phyloP scores from a whole-genome alignment of 495 filamentous ascomycete species.

The Aspergillus bridgeri region DNA sequence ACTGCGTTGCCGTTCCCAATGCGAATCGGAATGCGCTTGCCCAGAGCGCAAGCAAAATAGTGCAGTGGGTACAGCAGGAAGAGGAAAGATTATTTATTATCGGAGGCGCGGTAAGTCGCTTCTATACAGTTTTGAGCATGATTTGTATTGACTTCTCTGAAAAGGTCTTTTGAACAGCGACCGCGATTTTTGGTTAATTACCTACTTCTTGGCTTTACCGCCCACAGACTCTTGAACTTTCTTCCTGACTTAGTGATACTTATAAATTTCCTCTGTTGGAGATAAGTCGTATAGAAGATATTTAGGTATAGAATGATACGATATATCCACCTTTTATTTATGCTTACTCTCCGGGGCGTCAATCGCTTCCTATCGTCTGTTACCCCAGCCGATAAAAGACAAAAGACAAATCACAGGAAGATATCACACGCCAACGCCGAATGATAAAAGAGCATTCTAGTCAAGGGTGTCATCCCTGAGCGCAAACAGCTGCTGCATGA shows the following conservation, averaged over 20 bases:
- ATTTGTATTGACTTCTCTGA: neutral
- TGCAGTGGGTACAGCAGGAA: conserved; percentile 84
- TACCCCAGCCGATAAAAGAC: too few relatives aligned
- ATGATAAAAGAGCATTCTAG: conserved; percentile 28
- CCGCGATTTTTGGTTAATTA: neutral
- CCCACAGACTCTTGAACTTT: too few relatives aligned
- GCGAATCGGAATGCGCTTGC: conserved; percentile 74
- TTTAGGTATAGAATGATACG: neutral
- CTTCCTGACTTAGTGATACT: too few relatives aligned
- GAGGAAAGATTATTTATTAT: conserved; percentile 95
- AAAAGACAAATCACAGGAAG: too few relatives aligned
- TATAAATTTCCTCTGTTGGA: neutral
- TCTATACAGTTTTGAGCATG: neutral
- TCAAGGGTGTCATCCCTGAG: conserved; percentile 72
- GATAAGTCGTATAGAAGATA: neutral
- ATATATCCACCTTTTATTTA: too few relatives aligned
- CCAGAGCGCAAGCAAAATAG: conserved; percentile 79
- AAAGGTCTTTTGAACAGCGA: neutral
- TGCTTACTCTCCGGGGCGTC: too few relatives aligned
- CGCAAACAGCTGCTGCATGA: conserved; percentile 66
- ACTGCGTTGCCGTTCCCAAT: conserved; percentile 82
- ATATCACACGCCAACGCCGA: neutral
- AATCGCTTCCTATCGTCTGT: too few relatives aligned
- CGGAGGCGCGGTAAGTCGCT: conserved; percentile 70
- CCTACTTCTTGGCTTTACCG: neutral